Evolutionary conservation across 208 protist species (phyloP), one percentile per base, ranked within the genome.

Genomic region (Trypanosoma theileri): DNA sequence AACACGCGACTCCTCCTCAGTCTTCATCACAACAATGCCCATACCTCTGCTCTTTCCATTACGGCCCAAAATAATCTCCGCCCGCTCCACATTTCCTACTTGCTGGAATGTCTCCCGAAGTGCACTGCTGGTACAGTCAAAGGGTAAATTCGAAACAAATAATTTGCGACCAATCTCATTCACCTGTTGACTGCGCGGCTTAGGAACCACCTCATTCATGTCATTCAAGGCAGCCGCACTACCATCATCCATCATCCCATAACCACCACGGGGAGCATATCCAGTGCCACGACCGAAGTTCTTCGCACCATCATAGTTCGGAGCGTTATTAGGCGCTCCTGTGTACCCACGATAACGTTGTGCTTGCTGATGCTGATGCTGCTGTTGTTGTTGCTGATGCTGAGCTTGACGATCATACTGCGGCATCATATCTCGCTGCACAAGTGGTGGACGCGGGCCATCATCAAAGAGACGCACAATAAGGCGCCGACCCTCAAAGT

Each of bases 391-490:
- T 24, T 60, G 59, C 51, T 79, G 65, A 11, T 61, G 45, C 44
- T 79, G 73, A 3, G 54, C 55, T 40, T 64, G 73, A n/a, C 71
- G 56, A 35, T 70, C 60, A 41, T 77, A 77, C 59, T 59, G 66
- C 8, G 85, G 88, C 84, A 88, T 89, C 83, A 89, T 86, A 42
- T 86, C 80, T 17, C 88, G 85, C 77, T 91, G 83, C 52, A 91
- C 88, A 55, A 91, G 67, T 13, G 78, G 70, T 26, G 88, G 88
- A 21, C 88, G 85, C 26, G 83, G 85, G 66, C 84, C 91, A 45
- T 96, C 88, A 59, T 89, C 81, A 67, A 94, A 91, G 44, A 87
- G 75, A 55, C 89, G 84, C 28, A 97, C 85, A 69, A 94, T 93
- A 19, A 96, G 74, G 17, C 79, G 82, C 54, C 92, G 85, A n/a